These are phyloP conservation scores for Apiospora hydei DNA, from an alignment of 2,329 filamentous ascomycete species.

Conservation along the genomic window DNA sequence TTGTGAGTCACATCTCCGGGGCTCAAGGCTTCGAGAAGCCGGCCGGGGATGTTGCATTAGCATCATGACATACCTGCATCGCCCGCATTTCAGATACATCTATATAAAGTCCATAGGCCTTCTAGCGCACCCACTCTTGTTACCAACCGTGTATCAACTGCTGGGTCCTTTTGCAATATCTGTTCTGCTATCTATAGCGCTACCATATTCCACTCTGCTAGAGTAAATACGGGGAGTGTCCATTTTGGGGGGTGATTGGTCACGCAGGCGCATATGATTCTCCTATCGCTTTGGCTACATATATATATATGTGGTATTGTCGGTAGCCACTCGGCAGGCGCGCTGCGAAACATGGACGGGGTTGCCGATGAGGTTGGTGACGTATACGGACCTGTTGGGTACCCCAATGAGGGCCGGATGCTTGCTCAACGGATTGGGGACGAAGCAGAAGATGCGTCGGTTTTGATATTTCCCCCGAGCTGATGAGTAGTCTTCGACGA, in stretches of 20 bases:
- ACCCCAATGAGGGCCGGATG: not conserved
- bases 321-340: not conserved
- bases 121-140: conserved; percentile 8
- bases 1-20: conserved; percentile 4
- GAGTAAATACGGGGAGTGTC: not conserved
- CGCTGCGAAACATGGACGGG: not conserved
- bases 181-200: not conserved
- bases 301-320: not conserved
- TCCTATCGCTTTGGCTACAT: not conserved
- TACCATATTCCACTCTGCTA: not conserved
- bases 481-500: no score
- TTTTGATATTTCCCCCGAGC: no score
- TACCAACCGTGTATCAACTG: not conserved
- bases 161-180: not conserved
- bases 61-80: not conserved
- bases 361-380: not conserved
- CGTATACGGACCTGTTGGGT: not conserved
- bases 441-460: not conserved
- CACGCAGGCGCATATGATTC: not conserved
- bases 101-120: not conserved
- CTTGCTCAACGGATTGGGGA: not conserved
- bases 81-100: not conserved
- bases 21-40: conserved; percentile 6
- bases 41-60: not conserved
- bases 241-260: not conserved